Conservation (phyloP, 2,329 filamentous ascomycete genomes). For the Cadophora malorum region DNA sequence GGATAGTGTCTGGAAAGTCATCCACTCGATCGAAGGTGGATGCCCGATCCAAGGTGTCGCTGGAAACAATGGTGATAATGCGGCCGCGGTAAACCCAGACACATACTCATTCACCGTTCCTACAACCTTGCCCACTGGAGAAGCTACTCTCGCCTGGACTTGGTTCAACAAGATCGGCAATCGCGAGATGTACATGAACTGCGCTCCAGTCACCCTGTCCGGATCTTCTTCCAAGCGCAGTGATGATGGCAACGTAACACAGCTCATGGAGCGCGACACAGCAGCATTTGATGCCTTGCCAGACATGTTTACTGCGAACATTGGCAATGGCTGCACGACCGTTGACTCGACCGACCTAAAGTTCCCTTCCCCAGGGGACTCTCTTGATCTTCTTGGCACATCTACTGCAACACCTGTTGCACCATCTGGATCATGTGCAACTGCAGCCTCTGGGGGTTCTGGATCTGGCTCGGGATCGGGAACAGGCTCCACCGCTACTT, state of each 20-base stretch:
- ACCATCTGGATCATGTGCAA: no score
- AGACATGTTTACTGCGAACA: conserved; percentile 77
- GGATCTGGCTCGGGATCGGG: no score
- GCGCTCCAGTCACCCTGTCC: conserved; percentile 74
- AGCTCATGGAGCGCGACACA: conserved; percentile 46
- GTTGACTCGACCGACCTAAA: conserved; percentile 60
- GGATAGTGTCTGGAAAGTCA: conserved; percentile 81
- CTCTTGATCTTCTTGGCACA: no score
- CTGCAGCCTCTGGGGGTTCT: no score
- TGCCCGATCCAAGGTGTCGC: conserved; percentile 69
- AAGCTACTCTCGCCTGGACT: conserved; percentile 86
- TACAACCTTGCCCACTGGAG: conserved; percentile 71
- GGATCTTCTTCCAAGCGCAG: conserved; percentile 54
- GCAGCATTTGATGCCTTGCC: conserved; percentile 68
- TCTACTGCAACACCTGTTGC: no score
- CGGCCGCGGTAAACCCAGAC: conserved; percentile 54
- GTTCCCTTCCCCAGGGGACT: conserved; percentile 72
- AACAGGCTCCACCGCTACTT: conserved; percentile 31
- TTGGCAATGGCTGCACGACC: conserved; percentile 63
- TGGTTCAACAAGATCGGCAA: conserved; percentile 96
- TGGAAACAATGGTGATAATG: conserved; percentile 63
- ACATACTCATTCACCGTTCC: conserved; percentile 77
- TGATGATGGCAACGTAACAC: conserved; percentile 32
- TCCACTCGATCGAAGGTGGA: conserved; percentile 85
- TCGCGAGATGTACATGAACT: conserved; percentile 98